Base-by-base conservation (phyloP, 2,329 filamentous ascomycete species). In the Colletotrichum melonis region DNA sequence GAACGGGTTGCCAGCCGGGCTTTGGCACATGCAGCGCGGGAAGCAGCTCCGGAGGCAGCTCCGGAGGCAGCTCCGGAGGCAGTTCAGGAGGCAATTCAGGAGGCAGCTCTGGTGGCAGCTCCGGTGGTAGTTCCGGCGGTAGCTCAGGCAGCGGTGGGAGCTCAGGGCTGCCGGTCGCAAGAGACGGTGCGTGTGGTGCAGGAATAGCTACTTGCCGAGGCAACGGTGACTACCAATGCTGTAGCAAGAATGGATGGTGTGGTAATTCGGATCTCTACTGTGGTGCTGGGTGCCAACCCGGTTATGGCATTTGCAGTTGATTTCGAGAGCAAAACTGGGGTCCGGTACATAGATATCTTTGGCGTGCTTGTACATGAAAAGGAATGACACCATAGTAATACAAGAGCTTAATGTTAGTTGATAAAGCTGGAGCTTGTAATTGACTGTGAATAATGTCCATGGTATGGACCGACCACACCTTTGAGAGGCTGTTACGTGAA, bases 161-260 rank as follows among this genome's bases (percentile, higher is more conserved):
- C 28, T 26, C 60, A 9, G 73, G 42, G 16, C 46, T 75, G n/a
- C 73, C 71, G n/a, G 35, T 72, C 16, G 63, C 72, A 8, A 68
- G 63, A 2, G 67, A 75, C 46, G 74, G 74, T 12, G 68, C 63
- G n/a, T 75, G 74, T 26, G 72, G 74, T 30, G 56, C 59, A 5
- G 67, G 72, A 4, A 62, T 54, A 28, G 64, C 72, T 2, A 75
- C 74, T 5, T 75, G 74, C 32, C 54, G 30, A 32, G 73, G 73
- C n/a, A 71, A 75, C 35, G 70, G 70, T 54, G 65, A 56, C 56
- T 28, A 74, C 59, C 65, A 72, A 42, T 77, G 76, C 59, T 77
- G 76, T 55, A 76, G 76, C 19, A 12, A 62, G 19, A 75, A 63
- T 8, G 76, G 76, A 9, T 77, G 74, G 58, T 77, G 76, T 32